Conservation (phyloP, 2,329 filamentous ascomycete species). For the Fusarium buxicola region DNA sequence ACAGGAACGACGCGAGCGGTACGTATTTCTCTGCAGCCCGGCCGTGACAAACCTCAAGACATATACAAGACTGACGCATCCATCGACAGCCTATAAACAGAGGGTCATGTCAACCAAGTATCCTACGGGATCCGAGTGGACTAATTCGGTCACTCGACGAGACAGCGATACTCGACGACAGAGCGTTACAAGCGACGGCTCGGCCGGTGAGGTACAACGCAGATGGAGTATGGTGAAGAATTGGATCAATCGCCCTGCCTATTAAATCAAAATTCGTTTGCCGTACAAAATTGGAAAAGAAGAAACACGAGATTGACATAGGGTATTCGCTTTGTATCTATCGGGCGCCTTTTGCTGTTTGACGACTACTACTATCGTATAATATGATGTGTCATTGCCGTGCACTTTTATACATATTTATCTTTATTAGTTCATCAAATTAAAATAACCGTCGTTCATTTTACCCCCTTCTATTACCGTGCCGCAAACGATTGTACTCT, state of each 20-base stretch:
- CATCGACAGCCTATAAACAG: conserved; percentile 26
- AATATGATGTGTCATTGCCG: no score
- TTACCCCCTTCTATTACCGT: no score
- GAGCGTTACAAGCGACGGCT: conserved; percentile 33
- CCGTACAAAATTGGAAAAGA: no score
- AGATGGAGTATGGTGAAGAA: conserved; percentile 34
- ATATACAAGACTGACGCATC: neutral
- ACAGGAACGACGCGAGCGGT: conserved; percentile 32
- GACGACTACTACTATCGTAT: no score
- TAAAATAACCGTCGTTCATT: no score
- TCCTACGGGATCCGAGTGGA: conserved; percentile 27
- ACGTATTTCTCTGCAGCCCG: accelerated
- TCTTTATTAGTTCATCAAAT: no score
- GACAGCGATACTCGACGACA: conserved; percentile 30
- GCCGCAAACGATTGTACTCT: no score
- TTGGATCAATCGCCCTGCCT: conserved; percentile 37
- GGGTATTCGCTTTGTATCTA: no score
- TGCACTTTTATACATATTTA: no score
- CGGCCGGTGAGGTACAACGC: conserved; percentile 17
- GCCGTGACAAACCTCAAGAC: accelerated
- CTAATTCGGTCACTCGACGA: conserved; percentile 30
- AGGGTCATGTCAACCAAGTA: conserved; percentile 36
- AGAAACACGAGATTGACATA: no score
- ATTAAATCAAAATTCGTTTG: conserved; percentile 3
- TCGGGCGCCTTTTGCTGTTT: no score